Base-by-base conservation (phyloP, 2,329 filamentous ascomycete genomes). In the Verticillium albo-atrum region DNA sequence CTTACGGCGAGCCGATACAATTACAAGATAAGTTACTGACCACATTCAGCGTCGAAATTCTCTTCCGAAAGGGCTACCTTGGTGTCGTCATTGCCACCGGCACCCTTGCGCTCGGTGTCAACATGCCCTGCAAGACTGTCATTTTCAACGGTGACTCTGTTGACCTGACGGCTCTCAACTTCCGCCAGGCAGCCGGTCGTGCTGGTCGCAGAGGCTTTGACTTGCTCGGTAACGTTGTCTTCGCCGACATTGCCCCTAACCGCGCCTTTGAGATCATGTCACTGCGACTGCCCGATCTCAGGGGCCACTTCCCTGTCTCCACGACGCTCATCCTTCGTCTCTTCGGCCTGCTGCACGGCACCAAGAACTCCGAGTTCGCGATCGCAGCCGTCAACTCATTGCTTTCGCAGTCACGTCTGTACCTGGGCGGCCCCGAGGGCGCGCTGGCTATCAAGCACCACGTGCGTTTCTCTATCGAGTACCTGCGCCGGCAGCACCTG, bases 51-150 rank as follows among this genome's bases (percentile, higher is more conserved):
- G 87, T 91, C 1, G 89, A 92, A 68, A 89, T 90, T 61, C 74
- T 92, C 7, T 92, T 92, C 74, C 82, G 90, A 9, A 88, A 84
- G 69, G 88, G 89, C 1, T 92, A 84, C 67, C 72, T 93, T 47
- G 81, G 83, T 7, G 86, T 89, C 1, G 85, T 93, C 28, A 80
- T 93, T 27, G 89, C 90, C 1, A 93, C 90, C 1, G 90, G 89
- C 1, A 92, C 89, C 0, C 79, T 92, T 25, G 88, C 88, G 2
- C 76, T 93, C 5, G 90, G 90, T 76, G 89, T 94, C 75, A 94
- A 91, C 66, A 91, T 91, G 88, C 90, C 90, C 10, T 93, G 89
- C 70, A 91, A 90, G 70, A 94, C 90, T 1, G 89, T 92, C 0
- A 84, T 92, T 1, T 94, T 94, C 70, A 82, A 80, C 17, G 89